Evolutionary conservation across 1,284 basidiomycete species (phyloP).

Genomic region (Peniophora sp.): DNA sequence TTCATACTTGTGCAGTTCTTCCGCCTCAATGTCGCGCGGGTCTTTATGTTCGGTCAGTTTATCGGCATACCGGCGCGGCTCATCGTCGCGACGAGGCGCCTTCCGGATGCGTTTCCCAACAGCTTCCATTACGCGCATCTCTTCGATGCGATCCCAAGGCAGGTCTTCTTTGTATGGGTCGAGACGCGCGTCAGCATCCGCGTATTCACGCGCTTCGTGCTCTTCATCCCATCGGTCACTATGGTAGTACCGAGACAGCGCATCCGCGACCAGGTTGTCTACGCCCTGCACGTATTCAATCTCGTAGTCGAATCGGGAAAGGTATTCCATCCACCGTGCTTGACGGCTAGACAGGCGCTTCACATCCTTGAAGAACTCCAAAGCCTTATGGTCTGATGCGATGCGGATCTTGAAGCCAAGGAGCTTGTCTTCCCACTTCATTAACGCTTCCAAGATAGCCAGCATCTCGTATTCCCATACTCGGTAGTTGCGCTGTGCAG

Average conservation of each 20-base stretch:
- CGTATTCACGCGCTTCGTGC: slow-evolving; percentile 17
- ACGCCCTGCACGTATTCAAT: slow-evolving; percentile 24
- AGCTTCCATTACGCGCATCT: background rate
- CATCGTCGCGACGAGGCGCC: background rate
- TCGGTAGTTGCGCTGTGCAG: slow-evolving; percentile 23
- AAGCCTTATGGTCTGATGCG: slow-evolving; percentile 25
- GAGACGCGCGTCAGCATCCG: slow-evolving; percentile 1
- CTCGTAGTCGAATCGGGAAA: slow-evolving; percentile 24
- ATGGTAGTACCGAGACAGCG: slow-evolving; percentile 26
- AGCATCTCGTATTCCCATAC: slow-evolving; percentile 22
- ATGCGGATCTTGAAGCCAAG: slow-evolving; percentile 21
- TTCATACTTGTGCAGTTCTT: background rate
- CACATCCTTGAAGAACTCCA: slow-evolving; percentile 24
- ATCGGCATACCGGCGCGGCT: background rate
- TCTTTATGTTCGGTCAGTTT: background rate
- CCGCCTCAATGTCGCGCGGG: background rate
- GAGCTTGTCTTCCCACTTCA: slow-evolving; percentile 16
- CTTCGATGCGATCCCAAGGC: background rate
- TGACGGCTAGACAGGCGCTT: slow-evolving; percentile 22
- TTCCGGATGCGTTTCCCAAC: background rate
- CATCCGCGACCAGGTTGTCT: slow-evolving; percentile 24
- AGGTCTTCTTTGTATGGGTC: slow-evolving; percentile 5
- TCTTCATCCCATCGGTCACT: slow-evolving; percentile 19
- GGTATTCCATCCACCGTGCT: slow-evolving; percentile 22
- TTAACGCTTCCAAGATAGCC: slow-evolving; percentile 22